A percentile compares a stretch with the other conserved stretches of the same genome.
phyloP scores from a whole-genome alignment of 192 early-diverging fungal species.

The Pecoramyces ruminantium region DNA sequence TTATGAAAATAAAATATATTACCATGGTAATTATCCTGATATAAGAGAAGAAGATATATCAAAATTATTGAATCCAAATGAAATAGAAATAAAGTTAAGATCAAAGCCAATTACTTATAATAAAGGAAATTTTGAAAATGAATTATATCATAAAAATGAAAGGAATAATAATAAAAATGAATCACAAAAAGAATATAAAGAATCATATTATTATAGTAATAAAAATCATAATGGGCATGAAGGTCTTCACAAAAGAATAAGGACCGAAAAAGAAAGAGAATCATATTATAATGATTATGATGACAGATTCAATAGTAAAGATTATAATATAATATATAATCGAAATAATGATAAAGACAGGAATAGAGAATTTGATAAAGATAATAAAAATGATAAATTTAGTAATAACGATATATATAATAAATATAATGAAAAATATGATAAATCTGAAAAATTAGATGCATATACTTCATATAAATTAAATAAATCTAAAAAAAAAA shows the following conservation, averaged over 20 bases:
- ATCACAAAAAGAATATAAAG: too few species aligned
- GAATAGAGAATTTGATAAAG: not conserved
- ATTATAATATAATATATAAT: too few species aligned
- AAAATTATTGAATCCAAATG: not conserved
- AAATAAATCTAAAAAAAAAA: not conserved
- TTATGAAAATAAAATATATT: not conserved
- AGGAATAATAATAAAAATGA: not conserved
- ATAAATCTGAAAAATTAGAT: too few species aligned
- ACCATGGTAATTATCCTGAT: not conserved
- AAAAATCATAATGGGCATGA: too few species aligned
- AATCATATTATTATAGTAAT: too few species aligned
- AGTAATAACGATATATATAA: not conserved
- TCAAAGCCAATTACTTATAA: not conserved
- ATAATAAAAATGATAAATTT: not conserved
- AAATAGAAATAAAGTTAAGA: not conserved
- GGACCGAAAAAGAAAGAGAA: too few species aligned
- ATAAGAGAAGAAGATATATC: not conserved
- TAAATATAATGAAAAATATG: not conserved
- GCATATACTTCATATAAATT: not conserved
- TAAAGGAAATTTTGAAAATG: not conserved
- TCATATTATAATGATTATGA: too few species aligned
- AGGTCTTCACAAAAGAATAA: too few species aligned
- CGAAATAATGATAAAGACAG: not conserved
- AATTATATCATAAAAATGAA: not conserved
- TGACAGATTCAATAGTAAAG: too few species aligned